Evolutionary conservation across 2,329 filamentous ascomycete genomes (phyloP).

Genomic region (Colletotrichum cereale): DNA sequence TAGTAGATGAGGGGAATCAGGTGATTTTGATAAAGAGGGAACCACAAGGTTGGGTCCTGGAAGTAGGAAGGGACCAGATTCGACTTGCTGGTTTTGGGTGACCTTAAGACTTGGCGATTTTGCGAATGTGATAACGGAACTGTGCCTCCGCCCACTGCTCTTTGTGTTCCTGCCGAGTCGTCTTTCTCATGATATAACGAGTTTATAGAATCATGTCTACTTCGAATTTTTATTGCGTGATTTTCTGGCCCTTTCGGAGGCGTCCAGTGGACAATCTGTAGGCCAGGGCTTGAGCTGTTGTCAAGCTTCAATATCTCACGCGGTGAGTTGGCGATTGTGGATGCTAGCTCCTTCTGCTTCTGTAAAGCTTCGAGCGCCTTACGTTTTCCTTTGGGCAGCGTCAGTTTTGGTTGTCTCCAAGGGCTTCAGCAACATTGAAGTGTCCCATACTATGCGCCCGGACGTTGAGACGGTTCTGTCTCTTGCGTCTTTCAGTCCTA

Average conservation of each 20-base stretch:
- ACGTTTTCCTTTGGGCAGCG: conserved; percentile 24
- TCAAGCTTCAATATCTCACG: background rate
- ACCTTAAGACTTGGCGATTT: background rate
- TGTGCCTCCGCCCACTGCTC: too few relatives aligned
- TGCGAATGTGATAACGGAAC: background rate
- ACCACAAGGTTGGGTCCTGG: conserved; percentile 7
- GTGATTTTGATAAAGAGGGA: conserved; percentile 47
- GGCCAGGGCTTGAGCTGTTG: background rate
- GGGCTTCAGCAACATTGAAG: background rate
- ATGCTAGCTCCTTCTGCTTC: background rate
- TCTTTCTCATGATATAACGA: background rate
- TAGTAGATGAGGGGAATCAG: conserved; percentile 53
- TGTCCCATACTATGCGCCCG: conserved; percentile 49
- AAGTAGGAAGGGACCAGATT: conserved; percentile 4
- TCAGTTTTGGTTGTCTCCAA: background rate
- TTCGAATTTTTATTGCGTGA: background rate
- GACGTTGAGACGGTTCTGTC: conserved; percentile 52
- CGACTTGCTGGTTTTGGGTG: background rate
- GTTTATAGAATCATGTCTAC: background rate
- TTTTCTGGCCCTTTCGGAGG: background rate
- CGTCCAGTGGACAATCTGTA: conserved; percentile 15
- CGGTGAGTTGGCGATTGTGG: background rate
- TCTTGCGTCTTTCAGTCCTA: conserved; percentile 48
- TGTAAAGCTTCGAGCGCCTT: conserved; percentile 21
- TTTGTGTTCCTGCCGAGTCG: background rate